Conservation (phyloP, 257 asterid genomes). For the Gentiana straminea region DNA sequence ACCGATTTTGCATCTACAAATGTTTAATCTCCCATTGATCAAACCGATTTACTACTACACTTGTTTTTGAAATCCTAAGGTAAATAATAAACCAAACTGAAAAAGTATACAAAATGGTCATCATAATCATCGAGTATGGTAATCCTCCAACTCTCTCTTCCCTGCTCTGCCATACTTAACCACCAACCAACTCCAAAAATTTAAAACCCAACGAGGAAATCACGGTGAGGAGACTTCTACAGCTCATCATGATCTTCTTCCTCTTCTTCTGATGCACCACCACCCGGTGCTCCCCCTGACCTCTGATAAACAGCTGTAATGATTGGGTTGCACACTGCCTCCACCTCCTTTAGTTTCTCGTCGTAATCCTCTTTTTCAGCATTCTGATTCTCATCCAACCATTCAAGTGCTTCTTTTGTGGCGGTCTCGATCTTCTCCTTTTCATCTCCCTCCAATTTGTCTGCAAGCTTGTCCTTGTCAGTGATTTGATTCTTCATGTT, state of each 20-base stretch:
- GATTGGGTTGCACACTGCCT: constrained; percentile 86
- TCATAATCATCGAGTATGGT: too few relatives aligned
- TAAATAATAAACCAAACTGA: too few relatives aligned
- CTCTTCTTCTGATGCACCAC: constrained; percentile 19
- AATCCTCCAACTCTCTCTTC: too few relatives aligned
- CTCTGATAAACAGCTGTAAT: constrained; percentile 88
- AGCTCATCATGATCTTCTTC: constrained; percentile 7
- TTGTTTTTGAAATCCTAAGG: too few relatives aligned
- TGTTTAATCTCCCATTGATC: too few relatives aligned
- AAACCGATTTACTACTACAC: too few relatives aligned
- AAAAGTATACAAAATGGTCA: too few relatives aligned
- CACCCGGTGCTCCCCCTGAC: constrained; percentile 79
- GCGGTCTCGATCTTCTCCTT: constrained; percentile 96
- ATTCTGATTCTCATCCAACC: constrained; percentile 84
- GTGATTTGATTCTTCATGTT: constrained; percentile 94
- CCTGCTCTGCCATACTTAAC: too few relatives aligned
- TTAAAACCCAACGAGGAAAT: too few relatives aligned
- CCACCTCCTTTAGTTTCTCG: constrained; percentile 93
- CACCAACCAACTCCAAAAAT: neutral
- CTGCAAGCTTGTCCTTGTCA: constrained; percentile 89
- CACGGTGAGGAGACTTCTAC: neutral
- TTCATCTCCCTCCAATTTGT: constrained; percentile 75
- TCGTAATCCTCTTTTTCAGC: constrained; percentile 89
- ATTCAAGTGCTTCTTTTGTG: constrained; percentile 80
- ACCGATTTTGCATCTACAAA: too few relatives aligned